These are phyloP conservation scores for Pleodorina starrii DNA, from an alignment of 139 green algal species.

Conservation along the genomic window DNA sequence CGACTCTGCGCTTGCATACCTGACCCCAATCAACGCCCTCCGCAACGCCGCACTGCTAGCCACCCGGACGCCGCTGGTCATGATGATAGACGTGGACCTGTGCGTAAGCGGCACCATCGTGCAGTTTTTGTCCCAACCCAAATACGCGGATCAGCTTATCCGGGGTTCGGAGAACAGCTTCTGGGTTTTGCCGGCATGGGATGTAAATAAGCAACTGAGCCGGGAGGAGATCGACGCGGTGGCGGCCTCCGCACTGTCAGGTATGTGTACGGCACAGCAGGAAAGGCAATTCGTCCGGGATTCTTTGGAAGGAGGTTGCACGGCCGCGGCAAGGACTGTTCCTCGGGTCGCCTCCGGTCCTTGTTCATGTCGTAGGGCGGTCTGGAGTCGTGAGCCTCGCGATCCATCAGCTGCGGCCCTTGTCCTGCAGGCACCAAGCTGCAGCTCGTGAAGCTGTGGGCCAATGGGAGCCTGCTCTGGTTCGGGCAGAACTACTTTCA, in stretches of 20 bases:
- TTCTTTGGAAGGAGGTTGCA: no score
- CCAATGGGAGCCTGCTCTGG: background rate
- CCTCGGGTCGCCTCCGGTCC: no score
- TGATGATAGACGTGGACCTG: constrained; percentile 68
- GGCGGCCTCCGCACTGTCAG: background rate
- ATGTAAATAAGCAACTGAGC: background rate
- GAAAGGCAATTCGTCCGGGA: no score
- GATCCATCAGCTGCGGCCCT: no score
- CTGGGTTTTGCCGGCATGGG: constrained; percentile 42
- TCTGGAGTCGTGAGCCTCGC: no score
- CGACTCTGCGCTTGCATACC: constrained; percentile 5
- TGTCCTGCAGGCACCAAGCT: constrained; percentile 30
- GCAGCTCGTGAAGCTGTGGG: constrained; percentile 11
- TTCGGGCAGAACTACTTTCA: constrained; percentile 41
- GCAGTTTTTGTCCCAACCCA: background rate
- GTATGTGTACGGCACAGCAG: no score
- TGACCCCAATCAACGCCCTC: constrained; percentile 65
- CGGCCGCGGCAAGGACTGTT: no score
- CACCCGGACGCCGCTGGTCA: constrained; percentile 54
- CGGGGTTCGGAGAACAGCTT: background rate
- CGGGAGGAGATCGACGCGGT: background rate
- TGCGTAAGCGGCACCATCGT: constrained; percentile 30
- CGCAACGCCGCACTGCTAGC: constrained; percentile 61
- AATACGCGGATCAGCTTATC: background rate
- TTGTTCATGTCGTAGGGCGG: no score